phyloP scores from a whole-genome alignment of 192 early-diverging fungal species.

The Podila minutissima region DNA sequence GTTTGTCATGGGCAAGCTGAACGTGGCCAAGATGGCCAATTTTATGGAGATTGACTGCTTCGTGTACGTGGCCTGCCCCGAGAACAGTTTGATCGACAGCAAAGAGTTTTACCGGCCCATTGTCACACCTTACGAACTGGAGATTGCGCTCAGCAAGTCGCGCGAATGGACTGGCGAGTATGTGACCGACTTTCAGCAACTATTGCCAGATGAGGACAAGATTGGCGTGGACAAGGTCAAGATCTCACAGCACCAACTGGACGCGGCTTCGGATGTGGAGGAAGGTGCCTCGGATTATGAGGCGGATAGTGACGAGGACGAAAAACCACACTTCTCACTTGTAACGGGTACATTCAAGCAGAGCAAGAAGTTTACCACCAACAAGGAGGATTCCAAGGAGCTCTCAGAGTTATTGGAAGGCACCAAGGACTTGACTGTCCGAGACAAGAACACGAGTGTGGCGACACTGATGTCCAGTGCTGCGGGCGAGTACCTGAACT shows the following conservation, averaged over 20 bases:
- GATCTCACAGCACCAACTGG: conserved; percentile 42
- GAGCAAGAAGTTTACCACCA: conserved; percentile 55
- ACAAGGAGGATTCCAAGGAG: conserved; percentile 41
- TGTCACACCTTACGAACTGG: conserved; percentile 93
- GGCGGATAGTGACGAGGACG: conserved; percentile 61
- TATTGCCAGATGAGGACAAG: conserved; percentile 61
- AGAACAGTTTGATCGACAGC: conserved; percentile 93
- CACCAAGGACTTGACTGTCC: conserved; percentile 61
- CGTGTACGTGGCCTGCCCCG: conserved; percentile 93
- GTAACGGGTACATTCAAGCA: conserved; percentile 84
- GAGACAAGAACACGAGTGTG: conserved; percentile 63
- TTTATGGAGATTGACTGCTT: conserved; percentile 96
- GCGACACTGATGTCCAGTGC: conserved; percentile 66
- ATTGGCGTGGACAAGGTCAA: conserved; percentile 40
- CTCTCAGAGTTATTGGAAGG: conserved; percentile 34
- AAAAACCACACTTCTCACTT: conserved; percentile 89
- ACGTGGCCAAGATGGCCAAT: conserved; percentile 96
- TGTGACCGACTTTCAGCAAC: conserved; percentile 71
- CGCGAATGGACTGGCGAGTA: conserved; percentile 80
- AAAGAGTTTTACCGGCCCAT: conserved; percentile 92
- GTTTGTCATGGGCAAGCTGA: conserved; percentile 94
- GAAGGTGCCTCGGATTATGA: conserved; percentile 15
- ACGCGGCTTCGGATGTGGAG: conserved; percentile 46
- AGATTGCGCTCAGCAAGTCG: conserved; percentile 76
- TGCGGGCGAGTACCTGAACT: conserved; percentile 76